Evolutionary conservation across 2,329 filamentous ascomycete species (phyloP), one percentile per base, ranked within the genome.

Genomic region (Cyphellophora europaea): DNA sequence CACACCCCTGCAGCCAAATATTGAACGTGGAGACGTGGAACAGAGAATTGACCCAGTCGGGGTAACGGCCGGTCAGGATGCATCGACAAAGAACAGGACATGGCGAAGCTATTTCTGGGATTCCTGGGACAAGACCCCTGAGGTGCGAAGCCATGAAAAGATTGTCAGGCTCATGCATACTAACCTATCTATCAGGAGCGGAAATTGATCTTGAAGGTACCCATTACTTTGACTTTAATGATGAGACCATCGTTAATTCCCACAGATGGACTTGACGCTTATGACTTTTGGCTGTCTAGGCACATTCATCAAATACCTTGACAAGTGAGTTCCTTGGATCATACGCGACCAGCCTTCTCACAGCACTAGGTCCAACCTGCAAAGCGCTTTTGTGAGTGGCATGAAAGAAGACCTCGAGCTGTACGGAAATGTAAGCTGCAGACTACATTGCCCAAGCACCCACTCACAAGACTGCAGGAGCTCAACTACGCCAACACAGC

Each of bases 341-440:
- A 13, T 6, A 31, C 11, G n/a, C 5, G 11, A 17, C 13, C n/a
- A n/a, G n/a, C n/a, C n/a, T n/a, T n/a, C n/a, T n/a, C n/a, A n/a
- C n/a, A n/a, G n/a, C n/a, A n/a, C n/a, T 6, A 33, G 31, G n/a
- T 33, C 31, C 15, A 33, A 33, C 12, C 19, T 33, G 31, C 19
- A 23, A 12, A 19, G 16, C 19, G 39, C 39, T 8, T 35, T 36
- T 35, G 25, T 42, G 19, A 39, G 36, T 6, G 39, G 36, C 2
- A 42, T 42, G 63, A 59, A 68, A 46, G 61, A 68, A 43, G 66
- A 70, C 33, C 53, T 71, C 1, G 40, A 52, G 1, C 52, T 72
- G 16, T 58, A 62, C 25, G 59, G 61, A 1, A 72, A 71, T 40
- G 57, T 33, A 13, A 10, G 31, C 23, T 15, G n/a, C n/a, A n/a